Conservation (phyloP, 2,329 filamentous ascomycete species). For the Plenodomus biglobosus region DNA sequence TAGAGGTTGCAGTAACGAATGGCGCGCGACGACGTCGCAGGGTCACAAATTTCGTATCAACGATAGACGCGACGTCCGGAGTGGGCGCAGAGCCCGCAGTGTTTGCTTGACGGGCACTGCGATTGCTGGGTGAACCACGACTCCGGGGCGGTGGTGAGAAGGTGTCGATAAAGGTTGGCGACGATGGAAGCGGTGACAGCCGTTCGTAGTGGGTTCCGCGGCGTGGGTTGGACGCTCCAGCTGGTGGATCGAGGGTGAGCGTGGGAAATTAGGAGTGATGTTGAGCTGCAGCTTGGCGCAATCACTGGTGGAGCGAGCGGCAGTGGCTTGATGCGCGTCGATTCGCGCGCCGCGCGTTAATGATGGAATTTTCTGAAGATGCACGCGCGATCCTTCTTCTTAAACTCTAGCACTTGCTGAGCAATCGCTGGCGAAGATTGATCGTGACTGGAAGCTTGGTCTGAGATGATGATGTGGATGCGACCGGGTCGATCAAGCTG, state of each 20-base stretch:
- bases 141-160: background rate
- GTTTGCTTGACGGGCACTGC: constrained; percentile 13
- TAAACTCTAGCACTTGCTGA: background rate
- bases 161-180: constrained; percentile 7
- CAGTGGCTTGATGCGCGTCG: constrained; percentile 28
- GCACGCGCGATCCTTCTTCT: constrained; percentile 4
- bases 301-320: constrained; percentile 28
- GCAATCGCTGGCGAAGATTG: background rate
- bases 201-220: constrained; percentile 13
- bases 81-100: constrained; percentile 25
- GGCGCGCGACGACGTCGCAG: constrained; percentile 23
- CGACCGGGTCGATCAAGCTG: constrained; percentile 1
- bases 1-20: constrained; percentile 10
- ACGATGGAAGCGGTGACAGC: constrained; percentile 2
- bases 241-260: constrained; percentile 24
- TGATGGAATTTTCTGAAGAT: background rate
- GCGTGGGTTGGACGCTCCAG: constrained; percentile 26
- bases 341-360: constrained; percentile 15
- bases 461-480: constrained; percentile 6
- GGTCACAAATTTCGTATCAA: constrained; percentile 18
- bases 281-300: constrained; percentile 37
- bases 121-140: constrained; percentile 20
- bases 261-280: constrained; percentile 40
- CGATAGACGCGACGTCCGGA: constrained; percentile 22
- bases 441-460: constrained; percentile 1